Conservation (phyloP, 2,329 filamentous ascomycete genomes). For the Didymella pomorum region DNA sequence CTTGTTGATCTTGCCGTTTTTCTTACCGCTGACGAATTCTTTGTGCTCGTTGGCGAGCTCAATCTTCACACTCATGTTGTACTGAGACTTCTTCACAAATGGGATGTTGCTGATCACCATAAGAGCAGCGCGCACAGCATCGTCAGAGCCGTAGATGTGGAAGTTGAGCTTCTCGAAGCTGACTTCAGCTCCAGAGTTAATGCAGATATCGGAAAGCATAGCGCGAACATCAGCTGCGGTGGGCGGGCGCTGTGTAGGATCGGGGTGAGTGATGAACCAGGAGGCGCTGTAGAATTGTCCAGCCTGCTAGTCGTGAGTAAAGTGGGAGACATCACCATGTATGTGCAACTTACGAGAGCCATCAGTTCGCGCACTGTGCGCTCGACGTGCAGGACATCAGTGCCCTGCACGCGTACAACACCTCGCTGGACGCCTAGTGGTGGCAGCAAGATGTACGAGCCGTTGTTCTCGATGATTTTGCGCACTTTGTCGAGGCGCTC, state of each 20-base stretch:
- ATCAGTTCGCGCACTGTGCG: conserved; percentile 95
- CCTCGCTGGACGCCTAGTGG: conserved; percentile 84
- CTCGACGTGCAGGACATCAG: conserved; percentile 92
- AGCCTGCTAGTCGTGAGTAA: conserved; percentile 63
- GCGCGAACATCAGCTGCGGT: conserved; percentile 75
- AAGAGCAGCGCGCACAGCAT: conserved; percentile 94
- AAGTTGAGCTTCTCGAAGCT: conserved; percentile 95
- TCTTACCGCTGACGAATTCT: conserved; percentile 98
- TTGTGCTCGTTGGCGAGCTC: conserved; percentile 99
- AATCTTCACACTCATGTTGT: conserved; percentile 96
- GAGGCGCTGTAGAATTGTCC: conserved; percentile 97
- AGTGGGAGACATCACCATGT: conserved; percentile 1
- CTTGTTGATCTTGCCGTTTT: conserved; percentile 99
- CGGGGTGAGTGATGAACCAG: conserved; percentile 89
- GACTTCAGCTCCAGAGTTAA: conserved; percentile 93
- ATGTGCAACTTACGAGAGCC: conserved; percentile 72
- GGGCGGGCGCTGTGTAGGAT: conserved; percentile 68
- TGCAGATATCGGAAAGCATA: conserved; percentile 96
- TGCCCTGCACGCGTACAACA: conserved; percentile 88
- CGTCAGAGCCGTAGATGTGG: conserved; percentile 92
- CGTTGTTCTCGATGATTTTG: conserved; percentile 97
- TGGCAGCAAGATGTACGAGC: conserved; percentile 92
- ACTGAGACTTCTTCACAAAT: conserved; percentile 85
- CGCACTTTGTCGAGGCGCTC: conserved; percentile 94
- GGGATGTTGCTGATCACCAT: conserved; percentile 91